Base-by-base conservation (phyloP, 495 filamentous ascomycete species). In the Tuber indicum region DNA sequence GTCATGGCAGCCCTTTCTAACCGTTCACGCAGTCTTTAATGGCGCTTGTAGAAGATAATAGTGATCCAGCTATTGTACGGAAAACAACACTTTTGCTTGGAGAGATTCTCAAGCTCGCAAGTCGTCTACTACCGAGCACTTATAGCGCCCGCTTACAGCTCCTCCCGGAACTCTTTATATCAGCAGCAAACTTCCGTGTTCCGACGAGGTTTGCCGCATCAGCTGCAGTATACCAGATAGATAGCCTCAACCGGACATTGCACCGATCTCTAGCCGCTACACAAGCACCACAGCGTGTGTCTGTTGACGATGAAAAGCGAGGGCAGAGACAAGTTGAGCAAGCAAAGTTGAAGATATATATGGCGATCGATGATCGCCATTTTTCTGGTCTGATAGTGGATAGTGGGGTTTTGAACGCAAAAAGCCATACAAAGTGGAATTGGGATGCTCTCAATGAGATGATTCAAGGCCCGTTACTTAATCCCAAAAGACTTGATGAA, bases 371-470 rank as follows among this genome's bases (percentile, higher is more conserved):
- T 79, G 96, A 98, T 78, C 89, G 89, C 23, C 91, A 91, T 21
- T 99, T 99, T 84, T 91, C 94, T 66, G 91, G 91, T 79, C 87
- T 94, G 8, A 87, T 99, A 73, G 83, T 98, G 49, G 96, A 99
- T 77, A 97, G 94, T 19, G 82, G 82, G 49, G 82, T 98, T 9
- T 86, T 98, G 72, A 91, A 89, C 73, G 93, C 91, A 52, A 91
- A 92, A 72, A 97, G 96, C 76, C 96, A 90, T 83, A 86, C 89
- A 32, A 99, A 99, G 82, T 99, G 96, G 96, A 93, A 96, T 80
- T 99, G 96, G 96, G 92, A 97, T 79, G 86, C 96, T 42, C 93
- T 99, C 66, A 89, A 93, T 75, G 90, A 91, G 80, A 90, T 98
- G 47, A 94, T 99, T 70, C 96, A 99, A 83, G 96, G 96, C 0